A percentile compares a stretch with the other conserved stretches of the same genome.
phyloP scores from a whole-genome alignment of 176 grass and related monocot genomes.

The Saccharum officinarum region DNA sequence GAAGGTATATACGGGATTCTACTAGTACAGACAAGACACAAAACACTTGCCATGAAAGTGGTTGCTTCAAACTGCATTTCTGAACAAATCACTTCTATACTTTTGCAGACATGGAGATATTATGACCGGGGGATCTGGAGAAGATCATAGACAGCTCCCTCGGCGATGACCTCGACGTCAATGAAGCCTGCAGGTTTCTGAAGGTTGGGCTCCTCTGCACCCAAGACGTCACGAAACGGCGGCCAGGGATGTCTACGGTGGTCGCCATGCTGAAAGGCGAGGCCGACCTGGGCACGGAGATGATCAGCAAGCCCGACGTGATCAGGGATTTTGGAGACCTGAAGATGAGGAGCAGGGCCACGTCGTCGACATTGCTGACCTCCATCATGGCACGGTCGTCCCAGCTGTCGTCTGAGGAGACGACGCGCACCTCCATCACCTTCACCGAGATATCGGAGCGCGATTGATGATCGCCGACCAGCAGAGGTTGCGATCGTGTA shows the following conservation, averaged over 20 bases:
- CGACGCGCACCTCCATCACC: conserved; percentile 63
- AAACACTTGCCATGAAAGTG: neutral
- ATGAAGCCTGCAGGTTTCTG: conserved; percentile 74
- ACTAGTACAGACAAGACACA: neutral
- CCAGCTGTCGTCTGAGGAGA: conserved; percentile 45
- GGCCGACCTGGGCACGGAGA: conserved; percentile 35
- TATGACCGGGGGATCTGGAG: conserved; percentile 50
- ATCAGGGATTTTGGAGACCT: conserved; percentile 73
- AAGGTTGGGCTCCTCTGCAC: conserved; percentile 81
- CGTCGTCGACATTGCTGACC: conserved; percentile 45
- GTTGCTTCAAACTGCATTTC: neutral
- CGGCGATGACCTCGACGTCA: conserved; percentile 47
- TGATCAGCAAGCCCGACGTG: conserved; percentile 70
- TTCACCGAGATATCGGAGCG: conserved; percentile 56
- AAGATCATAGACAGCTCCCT: conserved; percentile 68
- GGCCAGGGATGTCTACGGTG: conserved; percentile 62
- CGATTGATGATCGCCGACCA: conserved; percentile 14
- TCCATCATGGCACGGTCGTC: conserved; percentile 47
- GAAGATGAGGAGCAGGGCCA: conserved; percentile 45
- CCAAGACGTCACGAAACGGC: conserved; percentile 51
- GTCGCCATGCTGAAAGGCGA: conserved; percentile 63
- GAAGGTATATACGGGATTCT: conserved; percentile 36
- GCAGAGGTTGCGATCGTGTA: neutral
- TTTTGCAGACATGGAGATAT: conserved; percentile 68
- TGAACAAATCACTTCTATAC: neutral